Conservation (phyloP, 495 filamentous ascomycete species). For the Daldinia decipiens region DNA sequence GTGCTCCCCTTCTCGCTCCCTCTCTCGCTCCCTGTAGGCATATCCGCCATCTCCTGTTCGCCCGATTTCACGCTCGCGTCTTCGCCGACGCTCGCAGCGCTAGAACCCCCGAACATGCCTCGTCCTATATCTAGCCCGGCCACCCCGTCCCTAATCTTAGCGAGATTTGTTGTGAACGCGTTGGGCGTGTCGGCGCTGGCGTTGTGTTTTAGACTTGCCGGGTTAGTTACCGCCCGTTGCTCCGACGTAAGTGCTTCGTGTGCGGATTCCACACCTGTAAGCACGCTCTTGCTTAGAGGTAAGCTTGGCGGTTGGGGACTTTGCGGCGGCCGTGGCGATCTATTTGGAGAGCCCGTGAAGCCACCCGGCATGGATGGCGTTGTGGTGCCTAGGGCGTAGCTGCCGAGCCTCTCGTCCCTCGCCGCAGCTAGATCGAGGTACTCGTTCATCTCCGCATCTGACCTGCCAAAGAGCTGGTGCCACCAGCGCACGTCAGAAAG, state of each 20-base stretch:
- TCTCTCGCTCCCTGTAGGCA: slow-evolving; percentile 31
- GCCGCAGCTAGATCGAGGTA: slow-evolving; percentile 56
- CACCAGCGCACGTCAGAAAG: slow-evolving; percentile 82
- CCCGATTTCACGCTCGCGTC: slow-evolving; percentile 7
- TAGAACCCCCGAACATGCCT: slow-evolving; percentile 36
- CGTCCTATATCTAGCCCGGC: slow-evolving; percentile 56
- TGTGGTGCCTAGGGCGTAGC: slow-evolving; percentile 31
- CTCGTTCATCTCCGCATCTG: slow-evolving; percentile 93
- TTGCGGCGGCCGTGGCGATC: neutral
- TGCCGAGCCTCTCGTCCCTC: slow-evolving; percentile 42
- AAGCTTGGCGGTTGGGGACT: slow-evolving; percentile 48
- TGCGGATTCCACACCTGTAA: slow-evolving; percentile 54
- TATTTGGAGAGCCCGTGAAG: slow-evolving; percentile 14
- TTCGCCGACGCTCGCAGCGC: slow-evolving; percentile 1
- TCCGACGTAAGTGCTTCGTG: slow-evolving; percentile 55
- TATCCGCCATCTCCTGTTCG: slow-evolving; percentile 49
- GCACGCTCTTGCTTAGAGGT: slow-evolving; percentile 53
- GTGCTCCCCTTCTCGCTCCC: slow-evolving; percentile 20
- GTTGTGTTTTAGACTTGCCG: slow-evolving; percentile 53
- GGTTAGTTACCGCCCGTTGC: slow-evolving; percentile 6
- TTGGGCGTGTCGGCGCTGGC: slow-evolving; percentile 53
- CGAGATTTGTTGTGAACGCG: slow-evolving; percentile 51
- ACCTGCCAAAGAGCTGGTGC: slow-evolving; percentile 85
- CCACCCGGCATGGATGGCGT: slow-evolving; percentile 20
- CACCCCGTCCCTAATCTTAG: slow-evolving; percentile 59